Percentiles rank a stretch among this genome's conserved stretches.
Conservation (phyloP, 2,329 filamentous ascomycete species). For the Fusarium agapanthi region DNA sequence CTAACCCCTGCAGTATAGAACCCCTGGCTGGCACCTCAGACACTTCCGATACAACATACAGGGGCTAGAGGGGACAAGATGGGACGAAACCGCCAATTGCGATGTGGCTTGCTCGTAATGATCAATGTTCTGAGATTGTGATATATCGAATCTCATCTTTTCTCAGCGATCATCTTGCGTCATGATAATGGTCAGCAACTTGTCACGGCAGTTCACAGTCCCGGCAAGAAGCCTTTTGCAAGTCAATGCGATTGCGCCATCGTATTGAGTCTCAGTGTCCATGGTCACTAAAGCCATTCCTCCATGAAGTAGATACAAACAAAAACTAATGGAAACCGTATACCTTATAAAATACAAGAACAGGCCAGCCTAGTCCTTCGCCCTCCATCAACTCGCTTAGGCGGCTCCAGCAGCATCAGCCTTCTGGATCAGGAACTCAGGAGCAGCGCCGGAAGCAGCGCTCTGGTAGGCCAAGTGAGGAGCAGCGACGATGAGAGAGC, state of each 20-base stretch:
- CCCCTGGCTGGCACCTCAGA: background rate
- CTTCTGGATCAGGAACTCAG: constrained; percentile 27
- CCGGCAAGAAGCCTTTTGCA: background rate
- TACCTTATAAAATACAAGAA: constrained; percentile 3
- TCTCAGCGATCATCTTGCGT: background rate
- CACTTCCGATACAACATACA: background rate
- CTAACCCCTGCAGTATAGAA: background rate
- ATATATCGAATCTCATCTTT: background rate
- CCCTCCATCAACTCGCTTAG: background rate
- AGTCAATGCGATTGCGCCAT: background rate
- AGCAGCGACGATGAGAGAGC: constrained; percentile 43
- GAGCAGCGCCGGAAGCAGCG: constrained; percentile 4
- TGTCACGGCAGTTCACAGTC: background rate
- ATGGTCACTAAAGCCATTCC: background rate
- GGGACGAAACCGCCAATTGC: background rate
- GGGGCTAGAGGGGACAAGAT: background rate
- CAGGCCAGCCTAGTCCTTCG: constrained; percentile 6
- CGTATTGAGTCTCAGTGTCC: background rate
- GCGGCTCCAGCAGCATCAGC: constrained; percentile 12
- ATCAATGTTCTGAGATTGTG: background rate
- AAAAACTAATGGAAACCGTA: background rate
- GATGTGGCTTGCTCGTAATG: background rate
- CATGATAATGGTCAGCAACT: background rate
- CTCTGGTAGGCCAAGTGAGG: constrained; percentile 24
- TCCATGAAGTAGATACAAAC: background rate